Conservation (phyloP, 1,284 basidiomycete genomes). For the Stygiomarasmius scandens region DNA sequence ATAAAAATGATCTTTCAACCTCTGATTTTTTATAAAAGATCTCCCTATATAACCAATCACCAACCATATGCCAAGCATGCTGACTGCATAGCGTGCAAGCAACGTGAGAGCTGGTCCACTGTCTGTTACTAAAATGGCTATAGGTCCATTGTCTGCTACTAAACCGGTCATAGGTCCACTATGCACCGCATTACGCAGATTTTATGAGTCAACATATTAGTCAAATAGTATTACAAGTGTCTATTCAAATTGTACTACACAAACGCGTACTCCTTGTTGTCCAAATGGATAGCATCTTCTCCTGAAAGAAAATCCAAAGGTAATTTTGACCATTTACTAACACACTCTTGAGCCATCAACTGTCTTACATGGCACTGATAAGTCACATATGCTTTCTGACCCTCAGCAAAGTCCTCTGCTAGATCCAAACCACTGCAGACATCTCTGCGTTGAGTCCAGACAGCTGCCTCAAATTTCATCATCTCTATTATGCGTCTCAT, state of each 20-base stretch:
- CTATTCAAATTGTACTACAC: not conserved
- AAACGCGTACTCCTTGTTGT: not conserved
- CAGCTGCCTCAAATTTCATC: not conserved
- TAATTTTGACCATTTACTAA: not conserved
- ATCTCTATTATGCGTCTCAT: conserved; percentile 2
- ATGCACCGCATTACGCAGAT: too few species aligned
- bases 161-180: too few species aligned
- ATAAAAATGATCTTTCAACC: too few species aligned
- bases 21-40: too few species aligned
- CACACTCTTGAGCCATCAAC: not conserved
- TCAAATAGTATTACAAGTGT: too few species aligned
- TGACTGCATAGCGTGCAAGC: too few species aligned
- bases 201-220: too few species aligned
- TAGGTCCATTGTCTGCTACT: too few species aligned
- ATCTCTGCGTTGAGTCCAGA: not conserved
- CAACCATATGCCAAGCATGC: too few species aligned
- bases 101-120: too few species aligned
- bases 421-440: not conserved
- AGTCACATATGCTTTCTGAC: not conserved
- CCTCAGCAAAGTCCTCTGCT: not conserved
- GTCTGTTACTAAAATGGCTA: too few species aligned
- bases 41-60: too few species aligned
- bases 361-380: not conserved
- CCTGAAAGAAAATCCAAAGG: not conserved
- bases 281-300: not conserved